These are phyloP conservation scores for Blepharisma stoltei DNA, from an alignment of 73 alveolate genomes.

Conservation along the genomic window DNA sequence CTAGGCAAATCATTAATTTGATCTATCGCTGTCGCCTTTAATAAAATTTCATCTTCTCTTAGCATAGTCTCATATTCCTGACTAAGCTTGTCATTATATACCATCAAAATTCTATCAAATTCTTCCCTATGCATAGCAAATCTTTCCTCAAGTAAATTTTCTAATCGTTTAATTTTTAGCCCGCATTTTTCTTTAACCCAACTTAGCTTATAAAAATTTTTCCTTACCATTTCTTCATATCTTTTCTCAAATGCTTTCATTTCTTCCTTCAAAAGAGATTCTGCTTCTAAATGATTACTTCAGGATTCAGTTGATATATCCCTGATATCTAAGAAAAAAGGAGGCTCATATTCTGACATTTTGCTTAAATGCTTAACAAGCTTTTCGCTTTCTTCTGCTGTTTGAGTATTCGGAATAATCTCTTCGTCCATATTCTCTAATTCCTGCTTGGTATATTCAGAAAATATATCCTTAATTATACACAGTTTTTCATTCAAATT, in stretches of 20 bases:
- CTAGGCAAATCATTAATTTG: not conserved
- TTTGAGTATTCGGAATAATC: too few relatives aligned
- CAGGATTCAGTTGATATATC: not conserved
- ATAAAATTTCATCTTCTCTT: not conserved
- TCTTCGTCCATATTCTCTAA: too few relatives aligned
- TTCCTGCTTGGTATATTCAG: too few relatives aligned
- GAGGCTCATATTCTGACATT: too few relatives aligned
- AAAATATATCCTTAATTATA: too few relatives aligned
- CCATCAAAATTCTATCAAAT: not conserved
- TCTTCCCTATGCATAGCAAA: not conserved
- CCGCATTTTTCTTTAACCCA: not conserved
- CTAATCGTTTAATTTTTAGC: not conserved
- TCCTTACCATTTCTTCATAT: not conserved
- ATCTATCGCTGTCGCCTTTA: not conserved
- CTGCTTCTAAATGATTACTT: conserved; percentile 15
- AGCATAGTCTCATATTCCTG: not conserved
- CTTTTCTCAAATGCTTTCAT: not conserved
- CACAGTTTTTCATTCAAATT: too few relatives aligned
- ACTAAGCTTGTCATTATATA: not conserved
- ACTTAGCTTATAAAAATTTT: not conserved
- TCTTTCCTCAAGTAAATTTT: not conserved
- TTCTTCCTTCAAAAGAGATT: not conserved
- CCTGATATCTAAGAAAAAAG: not conserved
- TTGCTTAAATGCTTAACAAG: too few relatives aligned
- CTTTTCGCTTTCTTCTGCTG: too few relatives aligned